Evolutionary conservation across 805 yeast genomes (phyloP).

Genomic region (Metschnikowia koreensis): DNA sequence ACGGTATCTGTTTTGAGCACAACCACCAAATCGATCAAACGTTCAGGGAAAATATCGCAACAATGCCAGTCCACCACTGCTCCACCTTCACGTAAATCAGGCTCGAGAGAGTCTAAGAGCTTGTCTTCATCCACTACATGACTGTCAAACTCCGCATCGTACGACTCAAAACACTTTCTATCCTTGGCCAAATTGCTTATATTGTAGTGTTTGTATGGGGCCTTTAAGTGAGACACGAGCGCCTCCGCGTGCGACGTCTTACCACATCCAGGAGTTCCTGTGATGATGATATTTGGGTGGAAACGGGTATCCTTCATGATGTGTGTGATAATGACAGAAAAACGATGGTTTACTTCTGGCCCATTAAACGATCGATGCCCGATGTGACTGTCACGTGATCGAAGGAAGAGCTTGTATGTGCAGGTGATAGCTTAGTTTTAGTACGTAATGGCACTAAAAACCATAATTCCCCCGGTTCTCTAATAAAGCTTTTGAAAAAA

Average conservation of each 20-base stretch:
- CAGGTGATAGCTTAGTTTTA: no score
- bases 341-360: not conserved
- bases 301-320: conserved; percentile 4
- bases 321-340: not conserved
- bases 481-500: no score
- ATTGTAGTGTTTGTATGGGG: conserved; percentile 51
- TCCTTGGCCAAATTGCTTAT: conserved; percentile 82
- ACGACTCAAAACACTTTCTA: conserved; percentile 74
- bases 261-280: conserved; percentile 96
- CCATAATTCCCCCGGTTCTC: no score
- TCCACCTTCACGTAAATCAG: conserved; percentile 80
- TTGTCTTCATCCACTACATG: conserved; percentile 91
- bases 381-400: no score
- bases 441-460: no score
- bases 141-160: conserved; percentile 81
- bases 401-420: no score
- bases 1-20: conserved; percentile 80
- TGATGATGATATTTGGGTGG: conserved; percentile 75
- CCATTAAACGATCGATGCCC: no score
- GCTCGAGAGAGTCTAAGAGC: conserved; percentile 76
- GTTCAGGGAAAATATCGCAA: conserved; percentile 91
- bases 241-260: conserved; percentile 73
- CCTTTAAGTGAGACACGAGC: conserved; percentile 49
- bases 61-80: conserved; percentile 96
- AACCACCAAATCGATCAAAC: conserved; percentile 86